Evolutionary conservation across 257 asterid genomes (phyloP), one percentile per base, ranked within the genome.

Genomic region (Asclepias syriaca): DNA sequence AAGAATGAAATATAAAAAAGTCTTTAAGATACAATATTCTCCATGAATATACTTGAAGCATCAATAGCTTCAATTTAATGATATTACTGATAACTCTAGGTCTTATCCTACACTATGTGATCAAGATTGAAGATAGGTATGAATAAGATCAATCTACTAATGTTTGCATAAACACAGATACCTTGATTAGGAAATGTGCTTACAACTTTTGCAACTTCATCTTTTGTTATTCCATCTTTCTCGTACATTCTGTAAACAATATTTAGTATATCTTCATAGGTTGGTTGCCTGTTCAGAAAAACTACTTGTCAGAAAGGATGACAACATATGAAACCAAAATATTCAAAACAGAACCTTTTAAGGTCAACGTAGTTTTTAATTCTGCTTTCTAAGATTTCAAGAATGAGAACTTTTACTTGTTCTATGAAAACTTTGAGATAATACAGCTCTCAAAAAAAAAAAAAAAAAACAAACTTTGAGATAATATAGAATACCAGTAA

Each of bases 161-260:
- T 39, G 61, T 32, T 68, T 72, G 73, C 34, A 57, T 40, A 66
- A 14, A 51, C 53, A 53, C 15, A 32, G 40, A 57, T 79, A 93
- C 98, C 97, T 93, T 93, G 98, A 79, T 85, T 86, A 40, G 98
- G 98, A 81, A 91, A 93, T 74, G 88, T 83, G 27, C 77, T 78
- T 65, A 91, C 97, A 37, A 93, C 67, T 56, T 74, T 71, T 59
- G 73, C 77, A 81, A 91, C 92, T 68, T 88, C 95, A 68, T 85
- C 87, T 83, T 24, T 85, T 59, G 85, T 81, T 66, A 93, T 83
- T 68, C 96, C 96, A 77, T 93, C 97, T 85, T 91, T 93, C 91
- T 84, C 87, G 43, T 93, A 93, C 98, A 91, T 93, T 76, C 94
- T 83, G 16, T 68, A 58, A 56, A 93, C 96, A 80, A 91, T 93